Conservation (phyloP, 2,329 filamentous ascomycete genomes). For the Pezicula carpinea region DNA sequence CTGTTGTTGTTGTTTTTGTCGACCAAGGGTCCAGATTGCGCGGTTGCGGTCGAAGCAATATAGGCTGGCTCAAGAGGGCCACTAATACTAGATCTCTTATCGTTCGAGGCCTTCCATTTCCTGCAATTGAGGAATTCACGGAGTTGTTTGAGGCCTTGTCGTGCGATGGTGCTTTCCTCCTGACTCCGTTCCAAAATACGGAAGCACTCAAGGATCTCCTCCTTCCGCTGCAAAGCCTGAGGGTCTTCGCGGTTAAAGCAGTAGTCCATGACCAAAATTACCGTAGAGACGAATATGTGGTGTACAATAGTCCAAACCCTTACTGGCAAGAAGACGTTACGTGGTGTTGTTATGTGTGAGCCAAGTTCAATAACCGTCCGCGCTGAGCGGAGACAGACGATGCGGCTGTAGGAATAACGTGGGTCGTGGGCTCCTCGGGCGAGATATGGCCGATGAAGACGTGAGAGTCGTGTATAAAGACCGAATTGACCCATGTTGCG, state of each 20-base stretch:
- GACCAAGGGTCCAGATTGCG: too few species aligned
- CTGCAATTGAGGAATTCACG: constrained; percentile 5
- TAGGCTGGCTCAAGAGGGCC: neutral
- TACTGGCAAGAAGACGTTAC: constrained; percentile 18
- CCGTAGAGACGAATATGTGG: constrained; percentile 32
- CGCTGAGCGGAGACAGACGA: constrained; percentile 31
- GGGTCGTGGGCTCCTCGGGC: constrained; percentile 25
- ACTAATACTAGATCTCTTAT: neutral
- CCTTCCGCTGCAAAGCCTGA: constrained; percentile 23
- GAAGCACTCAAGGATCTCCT: constrained; percentile 30
- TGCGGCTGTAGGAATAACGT: constrained; percentile 28
- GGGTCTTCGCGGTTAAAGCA: constrained; percentile 28
- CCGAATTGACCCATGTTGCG: constrained; percentile 31
- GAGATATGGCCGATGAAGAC: constrained; percentile 34
- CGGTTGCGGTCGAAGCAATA: neutral
- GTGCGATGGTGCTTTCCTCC: constrained; percentile 15
- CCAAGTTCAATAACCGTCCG: constrained; percentile 27
- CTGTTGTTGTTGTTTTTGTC: too few species aligned
- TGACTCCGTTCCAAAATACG: constrained; percentile 26
- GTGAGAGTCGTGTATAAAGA: constrained; percentile 31
- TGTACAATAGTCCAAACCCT: constrained; percentile 28
- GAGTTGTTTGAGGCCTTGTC: constrained; percentile 15
- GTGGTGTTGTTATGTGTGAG: constrained; percentile 16
- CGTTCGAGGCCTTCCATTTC: neutral
- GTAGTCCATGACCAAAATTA: constrained; percentile 34